These are phyloP conservation scores for Lumnitzera racemosa DNA, from an alignment of 345 rosid genomes.

Conservation along the genomic window DNA sequence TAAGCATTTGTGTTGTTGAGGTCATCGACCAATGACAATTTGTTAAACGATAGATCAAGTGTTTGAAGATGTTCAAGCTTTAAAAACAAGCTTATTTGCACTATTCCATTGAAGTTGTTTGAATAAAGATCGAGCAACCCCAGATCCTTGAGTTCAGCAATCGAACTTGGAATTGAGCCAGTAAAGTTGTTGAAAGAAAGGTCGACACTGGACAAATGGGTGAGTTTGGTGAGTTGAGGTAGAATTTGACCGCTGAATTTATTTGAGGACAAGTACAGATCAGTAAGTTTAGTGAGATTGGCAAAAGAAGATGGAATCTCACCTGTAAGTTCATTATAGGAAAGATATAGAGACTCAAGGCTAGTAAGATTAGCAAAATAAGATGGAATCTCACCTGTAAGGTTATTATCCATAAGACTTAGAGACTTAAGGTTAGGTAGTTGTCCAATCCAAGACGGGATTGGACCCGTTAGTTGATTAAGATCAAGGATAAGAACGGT, in stretches of 20 bases:
- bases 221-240: slow-evolving; percentile 1
- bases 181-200: slow-evolving; percentile 8
- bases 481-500: too few species aligned
- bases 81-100: not conserved
- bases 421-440: not conserved
- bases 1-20: not conserved
- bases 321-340: slow-evolving; percentile 2
- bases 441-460: not conserved
- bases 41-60: slow-evolving; percentile 6
- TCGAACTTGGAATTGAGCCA: not conserved
- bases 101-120: slow-evolving; percentile 1
- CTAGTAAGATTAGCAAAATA: too few species aligned
- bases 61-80: not conserved
- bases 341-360: too few species aligned
- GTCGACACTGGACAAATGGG: not conserved
- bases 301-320: slow-evolving; percentile 1
- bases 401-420: too few species aligned
- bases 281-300: not conserved
- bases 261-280: not conserved
- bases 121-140: not conserved
- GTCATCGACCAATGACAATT: slow-evolving; percentile 4
- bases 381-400: too few species aligned
- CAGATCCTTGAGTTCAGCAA: slow-evolving; percentile 1
- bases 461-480: slow-evolving; percentile 6
- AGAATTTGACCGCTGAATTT: slow-evolving; percentile 16